phyloP scores from a whole-genome alignment of 495 filamentous ascomycete species.

The Xylaria intraflava region DNA sequence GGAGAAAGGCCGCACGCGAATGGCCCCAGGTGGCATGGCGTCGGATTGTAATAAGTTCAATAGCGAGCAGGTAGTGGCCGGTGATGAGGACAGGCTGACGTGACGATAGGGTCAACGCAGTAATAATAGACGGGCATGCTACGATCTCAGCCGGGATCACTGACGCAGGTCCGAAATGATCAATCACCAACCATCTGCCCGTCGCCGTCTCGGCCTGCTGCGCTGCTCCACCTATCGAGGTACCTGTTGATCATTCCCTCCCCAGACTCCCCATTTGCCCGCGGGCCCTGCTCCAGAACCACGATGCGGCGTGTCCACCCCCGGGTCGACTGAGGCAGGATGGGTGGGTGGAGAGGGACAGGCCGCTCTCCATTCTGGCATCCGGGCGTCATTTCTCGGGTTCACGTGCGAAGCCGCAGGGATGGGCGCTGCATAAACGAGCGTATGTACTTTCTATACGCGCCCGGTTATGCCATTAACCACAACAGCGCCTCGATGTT shows the following conservation, averaged over 20 bases:
- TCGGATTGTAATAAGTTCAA: background rate
- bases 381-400: too few relatives aligned
- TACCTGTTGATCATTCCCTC: too few relatives aligned
- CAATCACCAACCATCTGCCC: background rate
- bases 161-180: slow-evolving; percentile 1
- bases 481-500: too few relatives aligned
- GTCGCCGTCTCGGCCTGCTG: too few relatives aligned
- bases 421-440: background rate
- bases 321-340: too few relatives aligned
- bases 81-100: slow-evolving; percentile 2
- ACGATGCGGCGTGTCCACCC: too few relatives aligned
- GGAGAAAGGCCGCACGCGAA: slow-evolving; percentile 1
- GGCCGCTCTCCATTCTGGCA: too few relatives aligned
- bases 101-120: background rate
- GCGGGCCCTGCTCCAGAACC: too few relatives aligned
- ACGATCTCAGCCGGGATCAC: background rate
- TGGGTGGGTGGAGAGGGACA: too few relatives aligned
- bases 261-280: too few relatives aligned
- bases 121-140: background rate
- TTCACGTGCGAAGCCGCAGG: background rate
- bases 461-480: background rate
- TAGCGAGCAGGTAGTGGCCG: background rate
- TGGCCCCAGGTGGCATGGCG: background rate
- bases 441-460: too few relatives aligned
- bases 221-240: too few relatives aligned